A percentile compares a stretch with the other conserved stretches of the same genome.
These are phyloP conservation scores for Backusella morwellensis DNA, from an alignment of 192 early-diverging fungal genomes.

Conservation along the genomic window DNA sequence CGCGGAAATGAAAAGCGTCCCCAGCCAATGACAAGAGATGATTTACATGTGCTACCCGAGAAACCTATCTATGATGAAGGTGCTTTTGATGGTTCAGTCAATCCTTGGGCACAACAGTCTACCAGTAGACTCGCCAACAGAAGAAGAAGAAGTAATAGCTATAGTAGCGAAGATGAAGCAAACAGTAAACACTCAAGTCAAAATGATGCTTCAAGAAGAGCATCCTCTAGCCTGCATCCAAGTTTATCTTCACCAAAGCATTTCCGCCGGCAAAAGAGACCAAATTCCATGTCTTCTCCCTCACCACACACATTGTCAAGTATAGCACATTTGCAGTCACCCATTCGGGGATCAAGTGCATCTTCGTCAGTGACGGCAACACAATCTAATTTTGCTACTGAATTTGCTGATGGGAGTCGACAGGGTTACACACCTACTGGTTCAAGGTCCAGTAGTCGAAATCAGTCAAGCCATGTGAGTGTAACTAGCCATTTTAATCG, in stretches of 20 bases:
- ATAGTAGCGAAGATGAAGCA: not conserved
- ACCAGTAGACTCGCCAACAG: not conserved
- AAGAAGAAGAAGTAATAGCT: not conserved
- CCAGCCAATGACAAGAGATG: conserved; percentile 13
- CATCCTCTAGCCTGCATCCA: not conserved
- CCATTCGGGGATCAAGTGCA: conserved; percentile 1
- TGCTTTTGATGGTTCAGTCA: conserved; percentile 3
- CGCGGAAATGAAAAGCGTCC: conserved; percentile 6
- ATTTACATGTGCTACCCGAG: not conserved
- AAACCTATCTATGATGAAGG: not conserved
- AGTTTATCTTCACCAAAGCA: not conserved
- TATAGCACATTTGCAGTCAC: conserved; percentile 6
- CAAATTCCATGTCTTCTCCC: not conserved
- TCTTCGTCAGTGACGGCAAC: conserved; percentile 11
- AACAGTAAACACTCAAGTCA: not conserved
- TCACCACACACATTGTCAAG: not conserved
- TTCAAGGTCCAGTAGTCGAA: conserved; percentile 4
- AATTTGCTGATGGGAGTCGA: not conserved
- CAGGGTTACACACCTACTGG: not conserved
- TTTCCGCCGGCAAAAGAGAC: not conserved
- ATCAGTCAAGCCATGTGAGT: conserved; percentile 7
- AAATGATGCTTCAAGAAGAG: not conserved
- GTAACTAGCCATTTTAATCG: conserved; percentile 4
- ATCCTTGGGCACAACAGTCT: not conserved
- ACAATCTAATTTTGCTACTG: not conserved